These are phyloP conservation scores for Pleurotus tuoliensis DNA, from an alignment of 768 basidiomycete species.

Conservation along the genomic window DNA sequence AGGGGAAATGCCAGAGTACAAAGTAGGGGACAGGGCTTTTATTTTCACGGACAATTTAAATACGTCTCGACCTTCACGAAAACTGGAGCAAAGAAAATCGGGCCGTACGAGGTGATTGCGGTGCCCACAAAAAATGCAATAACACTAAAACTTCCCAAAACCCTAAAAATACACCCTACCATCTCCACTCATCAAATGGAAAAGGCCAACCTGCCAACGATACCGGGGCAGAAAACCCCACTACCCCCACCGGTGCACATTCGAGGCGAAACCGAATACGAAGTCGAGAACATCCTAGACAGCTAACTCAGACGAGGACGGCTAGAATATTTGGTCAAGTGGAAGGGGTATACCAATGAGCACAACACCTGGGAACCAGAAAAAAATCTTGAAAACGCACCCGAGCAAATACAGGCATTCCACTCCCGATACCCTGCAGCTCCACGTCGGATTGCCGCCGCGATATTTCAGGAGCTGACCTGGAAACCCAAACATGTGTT, in stretches of 20 bases:
- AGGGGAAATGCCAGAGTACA: slow-evolving; percentile 6
- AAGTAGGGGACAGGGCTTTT: slow-evolving; percentile 14
- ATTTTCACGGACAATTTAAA: background rate
- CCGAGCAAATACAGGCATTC: background rate
- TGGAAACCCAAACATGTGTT: too few relatives aligned
- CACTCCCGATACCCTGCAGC: background rate
- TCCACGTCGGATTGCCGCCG: background rate
- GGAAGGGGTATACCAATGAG: too few relatives aligned
- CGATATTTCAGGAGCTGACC: background rate
- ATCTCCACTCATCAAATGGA: background rate
- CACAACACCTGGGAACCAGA: background rate
- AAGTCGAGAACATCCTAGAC: background rate
- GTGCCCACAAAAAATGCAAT: slow-evolving; percentile 7
- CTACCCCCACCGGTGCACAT: background rate
- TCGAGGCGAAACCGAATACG: background rate
- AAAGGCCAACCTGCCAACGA: too few relatives aligned
- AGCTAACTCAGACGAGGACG: background rate
- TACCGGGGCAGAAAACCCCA: too few relatives aligned
- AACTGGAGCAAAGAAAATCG: background rate
- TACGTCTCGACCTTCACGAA: slow-evolving; percentile 7
- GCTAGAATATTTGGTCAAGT: background rate
- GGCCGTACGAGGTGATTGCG: slow-evolving; percentile 9
- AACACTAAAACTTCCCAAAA: slow-evolving; percentile 12
- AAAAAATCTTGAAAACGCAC: background rate
- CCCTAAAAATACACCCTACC: slow-evolving; percentile 15